These are phyloP conservation scores for Exophiala dermatitidis DNA, from an alignment of 2,329 filamentous ascomycete genomes.

Conservation along the genomic window DNA sequence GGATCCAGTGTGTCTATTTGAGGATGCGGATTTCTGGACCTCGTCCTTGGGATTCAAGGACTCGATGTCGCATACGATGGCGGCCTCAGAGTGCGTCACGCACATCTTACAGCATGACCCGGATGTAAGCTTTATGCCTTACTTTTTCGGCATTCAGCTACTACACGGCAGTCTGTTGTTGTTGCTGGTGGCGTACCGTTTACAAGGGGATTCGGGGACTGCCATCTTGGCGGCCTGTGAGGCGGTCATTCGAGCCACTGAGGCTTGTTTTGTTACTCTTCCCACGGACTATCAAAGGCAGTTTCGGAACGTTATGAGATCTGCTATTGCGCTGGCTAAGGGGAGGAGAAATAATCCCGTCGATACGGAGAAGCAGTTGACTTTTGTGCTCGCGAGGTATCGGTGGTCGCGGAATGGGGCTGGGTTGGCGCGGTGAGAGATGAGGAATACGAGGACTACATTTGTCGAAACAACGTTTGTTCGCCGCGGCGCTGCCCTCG, in stretches of 20 bases:
- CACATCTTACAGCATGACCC: constrained; percentile 44
- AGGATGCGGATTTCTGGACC: constrained; percentile 46
- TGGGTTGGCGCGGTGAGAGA: constrained; percentile 30
- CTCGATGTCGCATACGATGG: constrained; percentile 44
- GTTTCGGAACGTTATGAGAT: constrained; percentile 48
- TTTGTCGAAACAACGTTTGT: no score
- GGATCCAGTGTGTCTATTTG: constrained; percentile 46
- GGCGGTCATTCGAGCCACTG: constrained; percentile 46
- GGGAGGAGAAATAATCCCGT: constrained; percentile 38
- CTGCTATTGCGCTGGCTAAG: constrained; percentile 44
- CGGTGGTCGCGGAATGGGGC: constrained; percentile 44
- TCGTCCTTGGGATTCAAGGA: constrained; percentile 41
- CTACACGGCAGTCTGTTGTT: constrained; percentile 47
- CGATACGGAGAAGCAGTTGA: constrained; percentile 41
- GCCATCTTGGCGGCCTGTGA: constrained; percentile 44
- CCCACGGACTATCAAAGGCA: constrained; percentile 49
- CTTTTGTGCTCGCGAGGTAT: constrained; percentile 48
- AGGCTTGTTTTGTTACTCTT: constrained; percentile 46
- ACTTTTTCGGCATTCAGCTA: constrained; percentile 48
- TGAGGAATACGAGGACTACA: not conserved
- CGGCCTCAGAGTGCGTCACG: constrained; percentile 42
- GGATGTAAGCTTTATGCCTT: constrained; percentile 48
- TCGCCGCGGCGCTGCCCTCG: no score
- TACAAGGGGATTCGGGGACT: constrained; percentile 31
- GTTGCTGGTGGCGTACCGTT: constrained; percentile 44